phyloP scores from a whole-genome alignment of 2,329 filamentous ascomycete species.

The Penicillium sp. region DNA sequence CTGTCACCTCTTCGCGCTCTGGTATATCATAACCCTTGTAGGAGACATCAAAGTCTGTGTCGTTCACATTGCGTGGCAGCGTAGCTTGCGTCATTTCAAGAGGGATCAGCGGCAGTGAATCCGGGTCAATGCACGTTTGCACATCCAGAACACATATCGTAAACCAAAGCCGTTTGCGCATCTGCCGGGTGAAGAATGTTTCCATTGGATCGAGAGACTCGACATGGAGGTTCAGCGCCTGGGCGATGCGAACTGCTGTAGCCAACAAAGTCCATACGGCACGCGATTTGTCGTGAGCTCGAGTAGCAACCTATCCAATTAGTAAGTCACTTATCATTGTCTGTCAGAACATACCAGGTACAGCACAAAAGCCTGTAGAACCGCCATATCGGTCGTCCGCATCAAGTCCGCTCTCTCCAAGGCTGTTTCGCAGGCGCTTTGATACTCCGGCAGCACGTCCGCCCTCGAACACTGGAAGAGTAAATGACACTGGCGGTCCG shows the following conservation, averaged over 20 bases:
- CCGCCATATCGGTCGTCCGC: conserved; percentile 17
- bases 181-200: conserved; percentile 16
- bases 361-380: conserved; percentile 21
- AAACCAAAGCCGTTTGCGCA: conserved; percentile 14
- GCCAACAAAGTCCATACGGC: conserved; percentile 29
- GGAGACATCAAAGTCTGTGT: conserved; percentile 22
- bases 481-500: conserved; percentile 15
- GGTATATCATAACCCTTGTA: conserved; percentile 11
- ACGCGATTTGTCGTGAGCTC: conserved; percentile 23
- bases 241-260: conserved; percentile 26
- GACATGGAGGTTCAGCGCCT: conserved; percentile 20
- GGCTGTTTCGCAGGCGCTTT: conserved; percentile 17
- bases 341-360: conserved; percentile 18
- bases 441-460: conserved; percentile 13
- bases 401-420: conserved; percentile 16
- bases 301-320: conserved; percentile 15
- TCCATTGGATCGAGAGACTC: conserved; percentile 17
- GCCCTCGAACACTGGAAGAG: conserved; percentile 15
- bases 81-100: conserved; percentile 11
- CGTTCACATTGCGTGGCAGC: conserved; percentile 22
- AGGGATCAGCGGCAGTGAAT: conserved; percentile 15
- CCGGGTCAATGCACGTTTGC: conserved; percentile 11
- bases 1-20: conserved; percentile 22
- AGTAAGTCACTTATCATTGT: background rate
- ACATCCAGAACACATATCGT: conserved; percentile 14